phyloP scores from a whole-genome alignment of 768 basidiomycete genomes.

The Tephrocybe sp. region DNA sequence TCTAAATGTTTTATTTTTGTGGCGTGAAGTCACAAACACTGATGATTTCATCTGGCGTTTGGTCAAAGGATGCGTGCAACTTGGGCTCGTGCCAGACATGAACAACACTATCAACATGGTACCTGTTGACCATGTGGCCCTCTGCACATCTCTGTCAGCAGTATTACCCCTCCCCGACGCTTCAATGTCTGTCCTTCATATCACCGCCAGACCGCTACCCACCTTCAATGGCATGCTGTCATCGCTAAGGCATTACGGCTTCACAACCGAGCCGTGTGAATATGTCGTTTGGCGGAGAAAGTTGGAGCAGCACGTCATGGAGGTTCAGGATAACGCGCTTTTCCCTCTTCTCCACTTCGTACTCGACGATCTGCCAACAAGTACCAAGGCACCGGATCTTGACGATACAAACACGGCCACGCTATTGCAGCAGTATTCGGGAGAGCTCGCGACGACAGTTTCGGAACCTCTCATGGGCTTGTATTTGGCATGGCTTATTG shows the following conservation, averaged over 20 bases:
- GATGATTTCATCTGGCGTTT: slow-evolving; percentile 99
- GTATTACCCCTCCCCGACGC: slow-evolving; percentile 53
- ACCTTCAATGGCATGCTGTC: slow-evolving; percentile 88
- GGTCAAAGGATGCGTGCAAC: slow-evolving; percentile 97
- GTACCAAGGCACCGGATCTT: slow-evolving; percentile 90
- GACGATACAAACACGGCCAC: slow-evolving; percentile 83
- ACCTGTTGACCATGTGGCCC: slow-evolving; percentile 94
- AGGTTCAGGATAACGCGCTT: slow-evolving; percentile 92
- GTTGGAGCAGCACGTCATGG: slow-evolving; percentile 94
- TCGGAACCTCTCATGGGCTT: slow-evolving; percentile 75
- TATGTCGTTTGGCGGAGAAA: slow-evolving; percentile 91
- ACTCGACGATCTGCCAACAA: slow-evolving; percentile 94
- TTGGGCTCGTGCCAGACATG: slow-evolving; percentile 96
- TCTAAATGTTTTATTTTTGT: not conserved
- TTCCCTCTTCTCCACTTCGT: slow-evolving; percentile 98
- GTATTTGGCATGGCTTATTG: slow-evolving; percentile 92
- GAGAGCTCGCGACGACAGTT: slow-evolving; percentile 56
- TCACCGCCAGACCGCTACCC: slow-evolving; percentile 82
- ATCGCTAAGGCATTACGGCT: slow-evolving; percentile 78
- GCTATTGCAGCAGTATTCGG: slow-evolving; percentile 48
- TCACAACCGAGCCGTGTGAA: slow-evolving; percentile 73
- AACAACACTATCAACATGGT: slow-evolving; percentile 99
- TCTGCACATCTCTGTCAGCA: slow-evolving; percentile 73
- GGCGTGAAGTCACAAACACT: slow-evolving; percentile 84
- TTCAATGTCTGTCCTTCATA: slow-evolving; percentile 67